Evolutionary conservation across 2,329 filamentous ascomycete species (phyloP).

Genomic region (Alternaria infectoria): DNA sequence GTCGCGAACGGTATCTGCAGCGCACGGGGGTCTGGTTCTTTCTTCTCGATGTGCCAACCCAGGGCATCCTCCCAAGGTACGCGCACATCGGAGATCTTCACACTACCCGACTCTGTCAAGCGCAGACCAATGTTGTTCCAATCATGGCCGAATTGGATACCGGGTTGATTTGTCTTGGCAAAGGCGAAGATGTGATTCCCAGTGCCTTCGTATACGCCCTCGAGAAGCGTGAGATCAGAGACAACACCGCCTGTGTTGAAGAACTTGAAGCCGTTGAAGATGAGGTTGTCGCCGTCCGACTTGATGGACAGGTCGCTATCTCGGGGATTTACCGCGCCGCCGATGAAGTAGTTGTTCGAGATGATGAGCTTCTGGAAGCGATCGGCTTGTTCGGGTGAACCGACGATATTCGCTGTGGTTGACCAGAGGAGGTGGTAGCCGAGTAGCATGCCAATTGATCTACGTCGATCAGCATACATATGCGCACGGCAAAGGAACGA

Average conservation of each 20-base stretch:
- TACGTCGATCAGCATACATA: background rate
- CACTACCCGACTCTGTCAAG: slow-evolving; percentile 68
- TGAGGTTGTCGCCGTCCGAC: slow-evolving; percentile 59
- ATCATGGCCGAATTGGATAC: slow-evolving; percentile 64
- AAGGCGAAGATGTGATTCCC: slow-evolving; percentile 68
- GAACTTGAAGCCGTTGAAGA: slow-evolving; percentile 68
- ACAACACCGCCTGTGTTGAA: slow-evolving; percentile 73
- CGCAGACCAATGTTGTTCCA: slow-evolving; percentile 71
- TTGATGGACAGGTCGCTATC: slow-evolving; percentile 67
- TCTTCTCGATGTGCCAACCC: slow-evolving; percentile 62
- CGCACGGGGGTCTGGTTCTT: slow-evolving; percentile 58
- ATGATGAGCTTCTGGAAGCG: slow-evolving; percentile 64
- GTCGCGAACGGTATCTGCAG: slow-evolving; percentile 62
- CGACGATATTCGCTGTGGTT: slow-evolving; percentile 65
- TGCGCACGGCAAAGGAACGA: background rate
- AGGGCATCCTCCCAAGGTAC: slow-evolving; percentile 67
- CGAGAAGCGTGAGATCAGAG: slow-evolving; percentile 69
- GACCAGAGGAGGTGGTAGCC: slow-evolving; percentile 71
- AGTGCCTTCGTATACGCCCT: slow-evolving; percentile 66
- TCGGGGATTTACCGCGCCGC: slow-evolving; percentile 69
- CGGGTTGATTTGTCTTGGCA: slow-evolving; percentile 63
- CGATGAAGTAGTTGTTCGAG: slow-evolving; percentile 69
- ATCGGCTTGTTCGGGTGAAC: slow-evolving; percentile 65
- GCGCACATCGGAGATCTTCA: slow-evolving; percentile 64
- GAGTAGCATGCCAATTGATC: slow-evolving; percentile 68